Evolutionary conservation across 441 rosid species (phyloP).

Genomic region (Syzygium malaccense): DNA sequence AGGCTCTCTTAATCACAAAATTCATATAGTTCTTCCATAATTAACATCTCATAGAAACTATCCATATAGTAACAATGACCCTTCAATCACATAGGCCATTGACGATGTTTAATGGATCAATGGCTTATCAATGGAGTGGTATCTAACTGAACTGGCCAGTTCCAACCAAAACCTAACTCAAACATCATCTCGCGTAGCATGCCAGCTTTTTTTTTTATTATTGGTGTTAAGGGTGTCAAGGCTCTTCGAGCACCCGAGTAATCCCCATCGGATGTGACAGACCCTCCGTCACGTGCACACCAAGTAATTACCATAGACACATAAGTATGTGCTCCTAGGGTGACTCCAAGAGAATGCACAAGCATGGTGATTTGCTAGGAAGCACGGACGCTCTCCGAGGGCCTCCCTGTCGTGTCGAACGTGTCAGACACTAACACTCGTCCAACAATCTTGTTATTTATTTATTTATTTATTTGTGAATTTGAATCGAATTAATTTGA

Average conservation of each 20-base stretch:
- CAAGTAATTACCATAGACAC: neutral
- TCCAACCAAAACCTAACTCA: neutral
- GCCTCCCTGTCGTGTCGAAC: too few species aligned
- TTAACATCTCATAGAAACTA: neutral
- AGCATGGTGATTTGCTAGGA: neutral
- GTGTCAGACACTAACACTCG: too few species aligned
- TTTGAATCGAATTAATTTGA: too few species aligned
- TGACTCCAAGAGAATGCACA: neutral
- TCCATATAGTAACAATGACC: neutral
- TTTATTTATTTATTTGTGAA: too few species aligned
- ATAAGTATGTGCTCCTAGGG: neutral
- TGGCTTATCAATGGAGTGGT: neutral
- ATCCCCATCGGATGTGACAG: neutral
- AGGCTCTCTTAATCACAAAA: neutral
- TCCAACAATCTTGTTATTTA: too few species aligned
- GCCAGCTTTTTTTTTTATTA: neutral
- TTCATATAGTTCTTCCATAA: neutral
- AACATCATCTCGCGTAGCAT: neutral
- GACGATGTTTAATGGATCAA: neutral
- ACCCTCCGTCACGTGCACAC: neutral
- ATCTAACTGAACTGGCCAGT: neutral
- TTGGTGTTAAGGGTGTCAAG: neutral
- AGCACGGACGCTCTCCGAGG: too few species aligned
- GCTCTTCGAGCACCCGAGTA: neutral
- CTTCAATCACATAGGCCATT: neutral